Evolutionary conservation across 805 yeast species (phyloP), one percentile per base, ranked within the genome.

Genomic region (Cyberlindnera saturnus): DNA sequence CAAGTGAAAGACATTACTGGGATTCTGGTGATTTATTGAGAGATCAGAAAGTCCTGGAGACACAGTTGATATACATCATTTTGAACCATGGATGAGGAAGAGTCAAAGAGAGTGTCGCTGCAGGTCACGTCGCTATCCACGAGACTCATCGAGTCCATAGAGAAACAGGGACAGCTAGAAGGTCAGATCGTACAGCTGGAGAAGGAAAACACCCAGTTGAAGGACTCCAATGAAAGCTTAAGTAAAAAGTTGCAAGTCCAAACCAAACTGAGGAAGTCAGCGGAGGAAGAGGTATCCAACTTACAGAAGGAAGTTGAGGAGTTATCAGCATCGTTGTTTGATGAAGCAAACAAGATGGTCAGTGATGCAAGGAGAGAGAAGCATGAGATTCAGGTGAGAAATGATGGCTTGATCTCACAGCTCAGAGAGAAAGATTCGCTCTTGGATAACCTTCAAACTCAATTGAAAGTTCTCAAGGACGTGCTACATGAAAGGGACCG

Each of bases 341-440:
- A 78, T 48, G 93, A 88, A 57, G 96, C 96, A 13, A 87, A 87
- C 58, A 73, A 74, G 39, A 86, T 86, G 86, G 96, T 87, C 6
- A 78, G 83, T 39, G 77, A 81, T 48, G 96, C 95, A 0, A 77
- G 86, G 46, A 71, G 78, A 41, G 84, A 82, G 44, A 75, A 81
- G 5, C 73, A 81, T 56, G 78, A 76, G 30, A 70, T 70, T 47
- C 79, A 81, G 52, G 62, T 75, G 39, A 77, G 80, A 50, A 84
- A 84, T 52, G 65, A 73, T 30, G 79, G 74, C 49, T 59, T 85
- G 38, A 53, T 66, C 1, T 69, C 66, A 6, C 74, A 74, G n/a
- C 57, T 86, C 32, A 73, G 70, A 32, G 96, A 88, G 59, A 81
- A 81, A 56, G 88, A 87, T 54, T 61, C 67, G 14, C 73, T 87